phyloP scores from a whole-genome alignment of 352 stramenopile genomes.

The Thalassiosira delicatula region DNA sequence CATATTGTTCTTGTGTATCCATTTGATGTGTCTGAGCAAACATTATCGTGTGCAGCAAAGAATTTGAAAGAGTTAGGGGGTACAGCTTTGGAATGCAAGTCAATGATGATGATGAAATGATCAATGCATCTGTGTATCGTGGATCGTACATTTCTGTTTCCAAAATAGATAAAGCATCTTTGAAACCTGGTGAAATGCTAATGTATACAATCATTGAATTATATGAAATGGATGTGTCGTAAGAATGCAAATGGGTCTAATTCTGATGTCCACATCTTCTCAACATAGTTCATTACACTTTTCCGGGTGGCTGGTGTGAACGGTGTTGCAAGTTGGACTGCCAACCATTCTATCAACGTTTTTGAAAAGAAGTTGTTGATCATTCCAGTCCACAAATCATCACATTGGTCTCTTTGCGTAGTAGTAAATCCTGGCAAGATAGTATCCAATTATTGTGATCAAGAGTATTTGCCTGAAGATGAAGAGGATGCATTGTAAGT shows the following conservation, averaged over 20 bases:
- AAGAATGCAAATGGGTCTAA: constrained; percentile 36
- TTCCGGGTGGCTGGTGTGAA: constrained; percentile 81
- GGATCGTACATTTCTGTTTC: constrained; percentile 57
- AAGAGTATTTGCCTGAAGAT: constrained; percentile 61
- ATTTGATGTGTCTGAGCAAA: constrained; percentile 40
- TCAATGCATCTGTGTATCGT: background rate
- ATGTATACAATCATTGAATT: background rate
- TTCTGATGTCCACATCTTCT: constrained; percentile 89
- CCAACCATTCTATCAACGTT: constrained; percentile 78
- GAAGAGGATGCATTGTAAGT: constrained; percentile 77
- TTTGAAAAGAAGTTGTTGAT: constrained; percentile 84
- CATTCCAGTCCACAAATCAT: constrained; percentile 78
- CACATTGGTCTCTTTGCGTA: constrained; percentile 85
- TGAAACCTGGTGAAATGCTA: too few relatives aligned
- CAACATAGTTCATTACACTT: constrained; percentile 93
- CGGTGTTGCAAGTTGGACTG: constrained; percentile 78
- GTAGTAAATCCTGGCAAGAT: constrained; percentile 81
- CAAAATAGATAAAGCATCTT: too few relatives aligned
- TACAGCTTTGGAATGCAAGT: constrained; percentile 21
- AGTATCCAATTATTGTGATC: constrained; percentile 39
- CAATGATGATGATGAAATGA: constrained; percentile 29
- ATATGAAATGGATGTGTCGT: constrained; percentile 64
- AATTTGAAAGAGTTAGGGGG: constrained; percentile 47
- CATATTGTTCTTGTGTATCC: constrained; percentile 56
- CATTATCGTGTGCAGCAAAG: constrained; percentile 15